Base-by-base conservation (phyloP, 2,329 filamentous ascomycete species). In the Purpureocillium lavendulum region DNA sequence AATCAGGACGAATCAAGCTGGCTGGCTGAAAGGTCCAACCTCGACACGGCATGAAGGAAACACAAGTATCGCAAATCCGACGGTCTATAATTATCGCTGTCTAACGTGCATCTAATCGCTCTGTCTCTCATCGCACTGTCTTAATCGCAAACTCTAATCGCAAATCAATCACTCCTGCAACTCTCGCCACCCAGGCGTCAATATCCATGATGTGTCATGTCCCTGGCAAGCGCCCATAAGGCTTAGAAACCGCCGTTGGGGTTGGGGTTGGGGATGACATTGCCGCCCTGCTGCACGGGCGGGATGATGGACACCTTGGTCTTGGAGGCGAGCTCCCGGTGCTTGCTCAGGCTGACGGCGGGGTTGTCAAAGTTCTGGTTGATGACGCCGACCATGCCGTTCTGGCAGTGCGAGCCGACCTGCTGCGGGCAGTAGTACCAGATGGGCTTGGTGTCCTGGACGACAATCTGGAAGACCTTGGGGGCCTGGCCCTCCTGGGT, bases 371-470 rank as follows among this genome's bases (percentile, higher is more conserved):
- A 59, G 44, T 57, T 53, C 52, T 64, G 61, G 52, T 71, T 71
- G 56, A 71, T 62, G 38, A 66, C 60, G 26, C 62, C 67, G 14
- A 64, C 61, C 67, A 69, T 70, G 47, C 67, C 67, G 10, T 52
- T 59, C 46, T 67, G 61, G 62, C 70, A 75, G 51, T 73, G 70
- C 46, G 52, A 49, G 15, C 58, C 62, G 15, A 42, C 49, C 32
- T 56, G 58, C 56, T 69, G 66, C 12, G 60, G 57, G 48, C 65
- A 67, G 58, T 67, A 68, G 53, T 64, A 65, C 59, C 65, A 67
- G 47, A 67, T 60, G 36, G 68, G 63, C 35, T 55, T 53, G 38
- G 53, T 52, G 49, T 67, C 55, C 46, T 61, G 50, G n/a, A 70
- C 57, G 7, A 61, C 58, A 18, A 71, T 50, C 50, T 65, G 63